Evolutionary conservation across 2,329 filamentous ascomycete genomes (phyloP).

Genomic region (Trichoderma lentiforme): DNA sequence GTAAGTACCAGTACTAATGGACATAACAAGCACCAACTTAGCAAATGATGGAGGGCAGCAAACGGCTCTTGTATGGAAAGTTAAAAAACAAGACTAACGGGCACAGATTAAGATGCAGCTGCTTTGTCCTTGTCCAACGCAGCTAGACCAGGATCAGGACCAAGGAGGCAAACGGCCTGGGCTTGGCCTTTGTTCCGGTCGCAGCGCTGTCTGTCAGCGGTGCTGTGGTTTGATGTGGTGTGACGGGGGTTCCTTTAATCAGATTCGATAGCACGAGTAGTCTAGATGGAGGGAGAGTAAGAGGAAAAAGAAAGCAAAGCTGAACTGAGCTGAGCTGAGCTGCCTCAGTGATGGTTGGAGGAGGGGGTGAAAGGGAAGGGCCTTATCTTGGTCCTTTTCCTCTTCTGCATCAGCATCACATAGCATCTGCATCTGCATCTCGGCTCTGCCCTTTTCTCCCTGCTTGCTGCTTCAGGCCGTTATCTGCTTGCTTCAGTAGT

Average conservation of each 20-base stretch:
- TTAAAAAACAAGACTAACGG: not conserved
- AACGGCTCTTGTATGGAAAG: not conserved
- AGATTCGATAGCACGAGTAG: not conserved
- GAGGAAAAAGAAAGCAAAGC: not conserved
- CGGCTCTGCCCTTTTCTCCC: not conserved
- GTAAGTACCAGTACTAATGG: not conserved
- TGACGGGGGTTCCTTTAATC: not conserved
- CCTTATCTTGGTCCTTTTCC: not conserved
- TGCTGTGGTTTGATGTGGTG: slow-evolving; percentile 3
- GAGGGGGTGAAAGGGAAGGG: not conserved
- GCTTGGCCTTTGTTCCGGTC: not conserved
- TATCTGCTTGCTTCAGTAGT: not conserved
- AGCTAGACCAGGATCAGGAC: not conserved
- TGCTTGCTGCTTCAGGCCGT: not conserved
- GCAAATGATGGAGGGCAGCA: not conserved
- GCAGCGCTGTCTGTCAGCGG: slow-evolving; percentile 8
- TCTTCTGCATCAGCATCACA: not conserved
- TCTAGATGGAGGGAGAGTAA: not conserved
- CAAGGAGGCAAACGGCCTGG: not conserved
- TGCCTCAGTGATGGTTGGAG: not conserved
- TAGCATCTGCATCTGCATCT: not conserved
- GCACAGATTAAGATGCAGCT: not conserved
- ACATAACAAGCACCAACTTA: not conserved
- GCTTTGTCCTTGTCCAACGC: not conserved
- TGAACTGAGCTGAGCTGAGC: not conserved